Conservation (phyloP, 495 filamentous ascomycete genomes). For the Hapsidospora chrysogenum region DNA sequence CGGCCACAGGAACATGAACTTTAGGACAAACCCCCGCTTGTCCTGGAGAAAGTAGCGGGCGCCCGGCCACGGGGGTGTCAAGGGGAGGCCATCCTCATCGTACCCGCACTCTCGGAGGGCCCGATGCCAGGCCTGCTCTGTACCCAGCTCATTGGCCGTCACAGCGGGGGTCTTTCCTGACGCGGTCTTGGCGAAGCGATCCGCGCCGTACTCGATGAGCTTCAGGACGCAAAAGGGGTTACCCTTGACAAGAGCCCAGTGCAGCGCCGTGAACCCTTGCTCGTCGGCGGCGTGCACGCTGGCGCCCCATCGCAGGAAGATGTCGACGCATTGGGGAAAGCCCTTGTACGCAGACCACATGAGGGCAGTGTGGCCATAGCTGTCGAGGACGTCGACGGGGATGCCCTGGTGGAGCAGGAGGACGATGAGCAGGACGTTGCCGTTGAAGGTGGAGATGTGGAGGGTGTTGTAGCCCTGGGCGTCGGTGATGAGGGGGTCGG, state of each 20-base stretch:
- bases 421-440: slow-evolving; percentile 84
- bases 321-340: slow-evolving; percentile 74
- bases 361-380: slow-evolving; percentile 74
- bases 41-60: slow-evolving; percentile 46
- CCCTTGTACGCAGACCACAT: slow-evolving; percentile 99
- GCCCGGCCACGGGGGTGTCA: slow-evolving; percentile 39
- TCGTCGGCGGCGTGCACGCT: slow-evolving; percentile 83
- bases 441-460: slow-evolving; percentile 91
- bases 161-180: slow-evolving; percentile 77
- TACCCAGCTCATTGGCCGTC: slow-evolving; percentile 82
- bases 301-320: slow-evolving; percentile 89
- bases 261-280: slow-evolving; percentile 78
- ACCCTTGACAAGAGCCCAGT: slow-evolving; percentile 94
- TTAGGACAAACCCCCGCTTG: slow-evolving; percentile 54
- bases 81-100: slow-evolving; percentile 56
- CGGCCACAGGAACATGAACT: slow-evolving; percentile 85
- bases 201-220: slow-evolving; percentile 82
- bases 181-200: slow-evolving; percentile 71
- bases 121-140: slow-evolving; percentile 60
- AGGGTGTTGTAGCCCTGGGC: slow-evolving; percentile 93
- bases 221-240: slow-evolving; percentile 75
- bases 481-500: slow-evolving; percentile 77
- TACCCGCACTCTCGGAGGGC: slow-evolving; percentile 77
- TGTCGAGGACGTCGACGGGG: slow-evolving; percentile 75
- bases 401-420: slow-evolving; percentile 80